A percentile compares a stretch with the other conserved stretches of the same genome.
Evolutionary conservation across 2,329 filamentous ascomycete genomes (phyloP).

Genomic region (Colletotrichum magnum): DNA sequence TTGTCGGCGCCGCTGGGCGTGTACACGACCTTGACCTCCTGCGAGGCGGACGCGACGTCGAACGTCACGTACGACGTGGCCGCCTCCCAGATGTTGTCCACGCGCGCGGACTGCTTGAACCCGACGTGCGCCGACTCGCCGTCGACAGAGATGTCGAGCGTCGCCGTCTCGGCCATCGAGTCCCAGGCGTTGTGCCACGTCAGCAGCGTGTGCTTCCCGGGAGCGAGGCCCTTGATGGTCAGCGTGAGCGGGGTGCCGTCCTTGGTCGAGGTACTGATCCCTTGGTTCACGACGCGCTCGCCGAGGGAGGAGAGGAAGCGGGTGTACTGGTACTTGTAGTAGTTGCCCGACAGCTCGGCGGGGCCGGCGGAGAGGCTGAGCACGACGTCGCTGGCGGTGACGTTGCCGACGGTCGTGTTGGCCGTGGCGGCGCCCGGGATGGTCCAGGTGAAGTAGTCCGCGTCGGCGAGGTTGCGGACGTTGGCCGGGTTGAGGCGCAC

Average conservation of each 20-base stretch:
- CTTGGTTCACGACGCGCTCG: constrained; percentile 47
- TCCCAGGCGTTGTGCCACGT: constrained; percentile 52
- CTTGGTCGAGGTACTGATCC: constrained; percentile 45
- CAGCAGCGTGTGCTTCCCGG: constrained; percentile 47
- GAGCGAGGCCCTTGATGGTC: constrained; percentile 45
- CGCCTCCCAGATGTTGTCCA: constrained; percentile 50
- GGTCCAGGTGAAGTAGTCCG: constrained; percentile 40
- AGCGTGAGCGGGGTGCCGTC: constrained; percentile 45
- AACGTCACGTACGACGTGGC: constrained; percentile 47
- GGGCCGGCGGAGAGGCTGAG: constrained; percentile 27
- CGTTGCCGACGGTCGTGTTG: constrained; percentile 27
- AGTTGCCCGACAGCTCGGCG: constrained; percentile 44
- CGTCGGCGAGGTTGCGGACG: constrained; percentile 35
- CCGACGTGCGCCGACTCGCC: constrained; percentile 39
- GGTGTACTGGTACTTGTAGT: constrained; percentile 46
- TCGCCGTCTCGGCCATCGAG: constrained; percentile 42
- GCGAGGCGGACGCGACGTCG: constrained; percentile 38
- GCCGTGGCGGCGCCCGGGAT: constrained; percentile 27
- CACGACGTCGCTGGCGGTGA: constrained; percentile 25
- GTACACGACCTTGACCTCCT: constrained; percentile 46
- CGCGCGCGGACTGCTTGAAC: constrained; percentile 44
- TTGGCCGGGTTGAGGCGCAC: constrained; percentile 40
- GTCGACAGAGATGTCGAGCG: constrained; percentile 45
- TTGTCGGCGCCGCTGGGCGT: constrained; percentile 42
- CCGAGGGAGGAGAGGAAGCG: constrained; percentile 47